Conservation (phyloP, 345 rosid genomes). For the Clarkia xantiana region DNA sequence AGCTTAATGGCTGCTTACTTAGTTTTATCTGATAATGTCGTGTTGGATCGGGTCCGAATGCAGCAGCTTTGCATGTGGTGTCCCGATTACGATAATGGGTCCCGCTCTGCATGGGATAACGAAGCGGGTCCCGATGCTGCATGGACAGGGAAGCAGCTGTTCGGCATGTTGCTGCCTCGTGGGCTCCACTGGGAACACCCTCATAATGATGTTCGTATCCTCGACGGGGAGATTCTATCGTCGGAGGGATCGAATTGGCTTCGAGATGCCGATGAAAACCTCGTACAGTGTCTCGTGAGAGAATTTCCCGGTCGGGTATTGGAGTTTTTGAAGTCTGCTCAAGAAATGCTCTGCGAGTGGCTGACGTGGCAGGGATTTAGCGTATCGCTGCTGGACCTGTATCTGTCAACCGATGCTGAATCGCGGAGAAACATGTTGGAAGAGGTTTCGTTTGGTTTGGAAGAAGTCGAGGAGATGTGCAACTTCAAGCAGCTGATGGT, state of each 20-base stretch:
- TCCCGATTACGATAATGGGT: slow-evolving; percentile 39
- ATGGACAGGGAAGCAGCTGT: slow-evolving; percentile 84
- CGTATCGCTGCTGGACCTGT: slow-evolving; percentile 69
- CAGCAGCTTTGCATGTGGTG: slow-evolving; percentile 81
- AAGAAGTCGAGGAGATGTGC: slow-evolving; percentile 52
- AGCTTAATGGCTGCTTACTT: slow-evolving; percentile 66
- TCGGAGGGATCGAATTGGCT: slow-evolving; percentile 67
- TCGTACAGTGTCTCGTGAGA: slow-evolving; percentile 53
- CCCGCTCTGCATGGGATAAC: slow-evolving; percentile 1
- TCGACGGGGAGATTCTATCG: slow-evolving; percentile 47
- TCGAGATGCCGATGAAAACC: slow-evolving; percentile 51
- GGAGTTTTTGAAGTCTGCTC: slow-evolving; percentile 51
- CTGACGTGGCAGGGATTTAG: slow-evolving; percentile 63
- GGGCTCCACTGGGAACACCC: slow-evolving; percentile 42
- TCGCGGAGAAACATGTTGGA: slow-evolving; percentile 45
- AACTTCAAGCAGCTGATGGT: slow-evolving; percentile 62
- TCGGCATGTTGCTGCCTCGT: slow-evolving; percentile 66
- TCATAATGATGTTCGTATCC: slow-evolving; percentile 26
- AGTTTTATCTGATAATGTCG: slow-evolving; percentile 38
- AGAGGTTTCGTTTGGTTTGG: slow-evolving; percentile 49
- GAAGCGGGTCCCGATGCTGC: slow-evolving; percentile 10
- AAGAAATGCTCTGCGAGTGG: slow-evolving; percentile 86
- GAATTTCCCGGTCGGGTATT: slow-evolving; percentile 31
- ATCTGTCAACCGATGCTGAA: slow-evolving; percentile 34
- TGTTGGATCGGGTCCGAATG: slow-evolving; percentile 35